These are phyloP conservation scores for Monosporascus cannonballus DNA, from an alignment of 2,329 filamentous ascomycete species.

Conservation along the genomic window DNA sequence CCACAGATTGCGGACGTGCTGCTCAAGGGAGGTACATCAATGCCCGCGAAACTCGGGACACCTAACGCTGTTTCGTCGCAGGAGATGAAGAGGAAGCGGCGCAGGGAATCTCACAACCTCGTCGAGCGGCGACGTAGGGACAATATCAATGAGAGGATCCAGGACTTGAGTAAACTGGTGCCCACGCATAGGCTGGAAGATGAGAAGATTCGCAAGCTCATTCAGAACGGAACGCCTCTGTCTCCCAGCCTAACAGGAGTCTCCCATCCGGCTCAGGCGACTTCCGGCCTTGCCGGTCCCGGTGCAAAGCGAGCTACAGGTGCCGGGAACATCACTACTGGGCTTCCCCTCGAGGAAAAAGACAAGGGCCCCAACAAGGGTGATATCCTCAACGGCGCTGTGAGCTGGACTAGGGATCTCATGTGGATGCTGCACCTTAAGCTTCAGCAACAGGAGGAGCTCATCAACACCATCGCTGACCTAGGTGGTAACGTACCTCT, in stretches of 20 bases:
- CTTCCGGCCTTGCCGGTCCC: slow-evolving; percentile 80
- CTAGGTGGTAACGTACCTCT: slow-evolving; percentile 74
- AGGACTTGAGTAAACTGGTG: slow-evolving; percentile 90
- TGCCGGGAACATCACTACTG: slow-evolving; percentile 81
- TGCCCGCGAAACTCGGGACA: slow-evolving; percentile 75
- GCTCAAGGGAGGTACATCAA: slow-evolving; percentile 78
- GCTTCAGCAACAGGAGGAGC: slow-evolving; percentile 80
- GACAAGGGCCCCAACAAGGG: slow-evolving; percentile 99
- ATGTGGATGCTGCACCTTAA: slow-evolving; percentile 96
- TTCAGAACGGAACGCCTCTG: slow-evolving; percentile 84
- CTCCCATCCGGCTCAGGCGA: slow-evolving; percentile 67
- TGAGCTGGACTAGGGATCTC: slow-evolving; percentile 93
- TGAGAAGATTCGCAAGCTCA: slow-evolving; percentile 92
- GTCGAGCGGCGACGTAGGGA: slow-evolving; percentile 92
- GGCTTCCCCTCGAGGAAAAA: slow-evolving; percentile 90
- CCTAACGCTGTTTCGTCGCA: slow-evolving; percentile 63
- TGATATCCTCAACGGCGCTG: slow-evolving; percentile 93
- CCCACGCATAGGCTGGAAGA: slow-evolving; percentile 90
- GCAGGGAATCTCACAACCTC: slow-evolving; percentile 91
- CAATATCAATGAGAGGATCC: slow-evolving; percentile 98
- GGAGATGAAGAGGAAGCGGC: slow-evolving; percentile 86
- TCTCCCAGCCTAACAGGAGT: slow-evolving; percentile 74
- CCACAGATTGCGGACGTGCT: slow-evolving; percentile 85
- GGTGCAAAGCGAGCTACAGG: slow-evolving; percentile 74
- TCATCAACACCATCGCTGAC: slow-evolving; percentile 67